phyloP scores from a whole-genome alignment of 306 rosid genomes.

The Medicago truncatula region MtrunA17r5.0-ANR NC_053044.1:46990501-46991000 shows the following conservation, averaged over 20 bases:
- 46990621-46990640: no score
- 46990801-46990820: neutral
- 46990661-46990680: no score
- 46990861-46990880: constrained; percentile 72
- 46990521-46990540: neutral
- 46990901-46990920: constrained; percentile 86
- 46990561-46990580: no score
- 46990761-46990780: neutral
- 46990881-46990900: constrained; percentile 97
- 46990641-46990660: no score
- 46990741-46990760: neutral
- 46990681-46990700: neutral
- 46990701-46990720: neutral
- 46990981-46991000: constrained; percentile 20
- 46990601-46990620: neutral
- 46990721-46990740: constrained; percentile 1
- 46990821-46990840: constrained; percentile 11
- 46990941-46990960: constrained; percentile 21
- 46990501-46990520: neutral
- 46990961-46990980: constrained; percentile 12
- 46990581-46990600: neutral
- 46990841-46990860: constrained; percentile 71
- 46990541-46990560: neutral
- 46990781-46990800: constrained; percentile 29
- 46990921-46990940: constrained; percentile 77